Conservation (phyloP, 306 rosid genomes). For the Arachis stenosperma region DNA sequence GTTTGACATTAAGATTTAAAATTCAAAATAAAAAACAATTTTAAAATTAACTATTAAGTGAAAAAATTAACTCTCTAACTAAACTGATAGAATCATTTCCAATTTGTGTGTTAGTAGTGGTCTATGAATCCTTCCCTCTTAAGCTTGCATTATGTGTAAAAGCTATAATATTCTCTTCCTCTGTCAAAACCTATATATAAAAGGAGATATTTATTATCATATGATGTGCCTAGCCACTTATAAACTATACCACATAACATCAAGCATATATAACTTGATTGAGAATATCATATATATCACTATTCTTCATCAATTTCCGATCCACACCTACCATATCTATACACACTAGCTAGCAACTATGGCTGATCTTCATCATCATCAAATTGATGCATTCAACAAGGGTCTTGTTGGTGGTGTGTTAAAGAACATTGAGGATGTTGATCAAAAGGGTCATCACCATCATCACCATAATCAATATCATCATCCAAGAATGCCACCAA, state of each 20-base stretch:
- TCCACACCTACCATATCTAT: too few relatives aligned
- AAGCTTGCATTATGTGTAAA: conserved; percentile 17
- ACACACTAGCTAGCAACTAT: neutral
- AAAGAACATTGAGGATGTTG: conserved; percentile 20
- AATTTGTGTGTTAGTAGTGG: neutral
- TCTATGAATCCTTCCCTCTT: conserved; percentile 8
- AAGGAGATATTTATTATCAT: conserved; percentile 5
- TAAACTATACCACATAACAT: neutral
- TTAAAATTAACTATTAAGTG: too few relatives aligned
- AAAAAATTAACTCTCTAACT: too few relatives aligned
- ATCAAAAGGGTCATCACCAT: conserved; percentile 19
- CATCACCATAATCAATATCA: neutral
- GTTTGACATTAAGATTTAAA: too few relatives aligned
- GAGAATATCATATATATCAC: conserved; percentile 10
- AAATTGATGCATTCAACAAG: conserved; percentile 11
- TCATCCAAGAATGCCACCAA: conserved; percentile 35
- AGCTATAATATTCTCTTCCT: conserved; percentile 15
- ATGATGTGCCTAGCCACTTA: neutral
- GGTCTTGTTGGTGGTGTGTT: conserved; percentile 19
- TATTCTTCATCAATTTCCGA: too few relatives aligned
- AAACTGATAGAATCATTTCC: conserved; percentile 9
- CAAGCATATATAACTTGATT: conserved; percentile 8
- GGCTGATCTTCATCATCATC: neutral
- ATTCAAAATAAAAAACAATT: too few relatives aligned
- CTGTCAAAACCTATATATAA: conserved; percentile 34